Evolutionary conservation across 164 flowering plant species (phyloP).

Genomic region (Vitis riparia): DNA sequence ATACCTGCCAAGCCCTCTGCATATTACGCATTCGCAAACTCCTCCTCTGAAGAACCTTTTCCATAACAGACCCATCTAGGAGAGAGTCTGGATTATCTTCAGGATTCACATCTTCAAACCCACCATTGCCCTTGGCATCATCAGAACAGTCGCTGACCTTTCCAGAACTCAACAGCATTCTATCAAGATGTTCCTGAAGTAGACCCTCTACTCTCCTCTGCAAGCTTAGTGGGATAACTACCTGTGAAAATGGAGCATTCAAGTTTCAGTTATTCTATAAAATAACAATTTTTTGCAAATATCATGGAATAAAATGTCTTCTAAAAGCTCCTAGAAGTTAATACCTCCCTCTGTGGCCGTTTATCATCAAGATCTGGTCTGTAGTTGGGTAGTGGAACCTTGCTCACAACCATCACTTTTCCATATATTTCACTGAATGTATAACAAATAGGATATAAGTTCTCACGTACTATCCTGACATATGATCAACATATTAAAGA

Average conservation of each 20-base stretch:
- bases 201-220: conserved; percentile 97
- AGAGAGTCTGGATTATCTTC: conserved; percentile 59
- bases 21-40: conserved; percentile 86
- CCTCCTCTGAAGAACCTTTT: conserved; percentile 90
- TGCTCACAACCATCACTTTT: conserved; percentile 95
- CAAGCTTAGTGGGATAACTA: conserved; percentile 86
- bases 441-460: neutral
- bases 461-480: neutral
- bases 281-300: neutral
- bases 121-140: conserved; percentile 23
- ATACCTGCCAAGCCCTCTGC: conserved; percentile 93
- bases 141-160: conserved; percentile 27
- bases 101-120: conserved; percentile 32
- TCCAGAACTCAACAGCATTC: conserved; percentile 53
- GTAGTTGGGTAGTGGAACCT: conserved; percentile 94
- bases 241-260: conserved; percentile 44
- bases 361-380: conserved; percentile 97
- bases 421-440: conserved; percentile 74
- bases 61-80: conserved; percentile 88
- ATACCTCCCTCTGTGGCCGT: conserved; percentile 98
- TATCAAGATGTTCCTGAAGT: conserved; percentile 92
- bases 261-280: neutral
- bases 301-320: neutral
- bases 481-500: neutral
- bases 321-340: neutral